Evolutionary conservation across 129 eudicot species (phyloP), one percentile per base, ranked within the genome.

Genomic region (Saposhnikovia divaricata): DNA sequence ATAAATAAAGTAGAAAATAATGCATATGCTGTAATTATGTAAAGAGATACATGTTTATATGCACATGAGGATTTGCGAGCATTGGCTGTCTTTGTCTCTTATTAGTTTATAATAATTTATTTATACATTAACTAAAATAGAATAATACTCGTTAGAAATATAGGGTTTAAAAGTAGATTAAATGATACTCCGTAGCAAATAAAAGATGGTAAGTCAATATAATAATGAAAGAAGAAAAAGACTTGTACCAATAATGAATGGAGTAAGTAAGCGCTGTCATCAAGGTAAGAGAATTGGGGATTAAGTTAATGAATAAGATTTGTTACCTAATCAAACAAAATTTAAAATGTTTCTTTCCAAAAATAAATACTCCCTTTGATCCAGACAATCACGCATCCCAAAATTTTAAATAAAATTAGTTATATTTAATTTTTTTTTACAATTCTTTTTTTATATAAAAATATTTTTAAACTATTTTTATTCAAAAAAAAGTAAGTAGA

Each of bases 131-230:
- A 46, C 9, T 46, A 46, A 2, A 12, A 12, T 46, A 46, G 14
- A 46, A 11, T 46, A 9, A 12, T 46, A 2, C 47, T 44, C 8
- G 1, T 40, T 44, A 44, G 12, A 10, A 44, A 7, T 44, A 44
- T 44, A 16, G 15, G 48, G n/a, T n/a, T 46, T 11, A 11, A 0
- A 11, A 46, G 50, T 46, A 12, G 12, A 46, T 46, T 46, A 46
- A 46, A 66, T 28, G 34, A 31, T 12, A 39, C 42, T 39, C 42
- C 42, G 42, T 39, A 66, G 9, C 15, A 27, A 13, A 12, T 4
- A 43, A 73, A 28, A 74, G 77, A 19, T 74, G 77, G 77, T 39
- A 74, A 21, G 55, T 74, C 57, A 12, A 68, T 65, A 65, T 2
- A 38, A 34, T 40, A 21, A 72, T 38, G 34, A 34, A 38, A 1